Evolutionary conservation across 345 rosid genomes (phyloP), one percentile per base, ranked within the genome.

Genomic region (Euphorbia lathyris): DNA sequence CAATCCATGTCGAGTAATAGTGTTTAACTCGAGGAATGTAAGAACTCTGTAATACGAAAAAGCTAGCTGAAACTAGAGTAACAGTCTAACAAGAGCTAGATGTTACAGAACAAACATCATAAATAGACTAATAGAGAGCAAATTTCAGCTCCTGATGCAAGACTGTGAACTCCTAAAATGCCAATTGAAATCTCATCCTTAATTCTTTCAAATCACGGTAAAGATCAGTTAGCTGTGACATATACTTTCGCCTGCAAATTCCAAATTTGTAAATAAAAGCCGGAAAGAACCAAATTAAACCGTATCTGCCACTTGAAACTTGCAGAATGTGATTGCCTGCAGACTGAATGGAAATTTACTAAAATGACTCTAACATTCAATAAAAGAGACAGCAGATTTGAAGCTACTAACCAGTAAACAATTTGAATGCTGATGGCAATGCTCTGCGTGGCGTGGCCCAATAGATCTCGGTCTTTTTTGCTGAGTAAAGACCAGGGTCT

Each of bases 401-500:
- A 65, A 26, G 7, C 17, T 11, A 81, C 90, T 75, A 70, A 92
- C 99, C 99, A 19, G 99, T 92, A 74, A 84, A 96, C 72, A 96
- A 68, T 78, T 90, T 92, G 76, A 90, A 96, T 25, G 98, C 84
- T 7, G 97, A 86, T 14, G 99, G 99, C 84, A 96, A 80, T 74
- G 81, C 38, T 83, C 98, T 88, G 67, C 82, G 80, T 13, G 91
- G 96, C 25, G 89, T 76, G 74, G 90, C 98, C 96, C 88, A 86
- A 73, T 58, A 87, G 58, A 95, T 74, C 67, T 92, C 98, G 40
- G 86, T 75, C 81, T 96, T 96, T 63, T 81, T 84, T 63, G 85
- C 55, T 63, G 74, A 65, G 76, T 92, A 92, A 52, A 96, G 96
- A 58, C 99, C 99, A 47, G 99, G 99, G 70, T 96, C 99, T 56